These are phyloP conservation scores for Tricholomella constricta DNA, from an alignment of 768 basidiomycete species.

Conservation along the genomic window DNA sequence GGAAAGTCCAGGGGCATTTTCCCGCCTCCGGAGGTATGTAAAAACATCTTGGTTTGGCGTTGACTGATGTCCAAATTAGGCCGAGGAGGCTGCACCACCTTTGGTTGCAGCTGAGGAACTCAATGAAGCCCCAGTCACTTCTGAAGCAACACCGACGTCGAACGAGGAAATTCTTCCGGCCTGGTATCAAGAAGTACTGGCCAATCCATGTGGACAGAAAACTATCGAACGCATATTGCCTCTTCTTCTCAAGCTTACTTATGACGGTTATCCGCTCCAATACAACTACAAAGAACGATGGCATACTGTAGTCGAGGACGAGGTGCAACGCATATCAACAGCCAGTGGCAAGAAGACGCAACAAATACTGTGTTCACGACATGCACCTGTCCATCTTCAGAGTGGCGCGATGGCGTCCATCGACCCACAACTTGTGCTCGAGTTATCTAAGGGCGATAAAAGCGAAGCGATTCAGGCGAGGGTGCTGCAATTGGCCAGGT, in stretches of 20 bases:
- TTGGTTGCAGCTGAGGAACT: background rate
- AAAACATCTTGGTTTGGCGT: background rate
- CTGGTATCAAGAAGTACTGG: slow-evolving; percentile 59
- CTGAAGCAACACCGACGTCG: background rate
- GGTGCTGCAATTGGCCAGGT: slow-evolving; percentile 45
- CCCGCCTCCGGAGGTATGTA: slow-evolving; percentile 26
- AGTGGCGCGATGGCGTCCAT: slow-evolving; percentile 42
- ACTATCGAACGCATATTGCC: slow-evolving; percentile 62
- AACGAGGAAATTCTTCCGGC: slow-evolving; percentile 38
- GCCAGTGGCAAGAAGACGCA: slow-evolving; percentile 45
- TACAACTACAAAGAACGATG: slow-evolving; percentile 62
- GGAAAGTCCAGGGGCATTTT: slow-evolving; percentile 66
- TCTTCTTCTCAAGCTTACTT: slow-evolving; percentile 63
- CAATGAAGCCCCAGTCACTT: background rate
- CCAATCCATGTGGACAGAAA: slow-evolving; percentile 41
- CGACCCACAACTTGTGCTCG: slow-evolving; percentile 45
- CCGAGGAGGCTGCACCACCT: background rate
- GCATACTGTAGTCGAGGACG: slow-evolving; percentile 50
- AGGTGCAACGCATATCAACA: slow-evolving; percentile 44
- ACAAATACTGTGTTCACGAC: slow-evolving; percentile 44
- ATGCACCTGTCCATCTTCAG: slow-evolving; percentile 48
- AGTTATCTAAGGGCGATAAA: slow-evolving; percentile 47
- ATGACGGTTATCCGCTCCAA: slow-evolving; percentile 59
- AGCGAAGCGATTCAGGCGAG: slow-evolving; percentile 31
- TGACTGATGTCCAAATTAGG: slow-evolving; percentile 4